Evolutionary conservation across 2,329 filamentous ascomycete species (phyloP).

Genomic region (Ilyonectria mors-panacis): DNA sequence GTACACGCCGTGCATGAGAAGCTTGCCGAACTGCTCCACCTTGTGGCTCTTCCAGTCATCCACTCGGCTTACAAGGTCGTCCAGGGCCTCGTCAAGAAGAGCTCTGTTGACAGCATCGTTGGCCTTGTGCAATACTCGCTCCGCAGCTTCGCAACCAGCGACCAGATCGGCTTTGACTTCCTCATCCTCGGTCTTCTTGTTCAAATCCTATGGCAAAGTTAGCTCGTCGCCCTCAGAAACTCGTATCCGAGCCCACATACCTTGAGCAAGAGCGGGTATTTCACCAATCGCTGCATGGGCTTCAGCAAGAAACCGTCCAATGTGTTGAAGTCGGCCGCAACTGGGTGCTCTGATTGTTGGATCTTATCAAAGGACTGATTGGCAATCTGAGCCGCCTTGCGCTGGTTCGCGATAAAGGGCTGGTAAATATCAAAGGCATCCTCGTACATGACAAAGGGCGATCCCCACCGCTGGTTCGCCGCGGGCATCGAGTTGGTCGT

Average conservation of each 20-base stretch:
- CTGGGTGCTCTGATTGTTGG: conserved; percentile 79
- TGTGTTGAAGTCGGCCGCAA: conserved; percentile 89
- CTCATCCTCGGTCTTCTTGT: conserved; percentile 86
- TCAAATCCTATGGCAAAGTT: conserved; percentile 76
- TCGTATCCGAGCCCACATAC: conserved; percentile 59
- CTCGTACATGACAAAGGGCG: conserved; percentile 87
- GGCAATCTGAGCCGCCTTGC: conserved; percentile 89
- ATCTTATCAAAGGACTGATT: conserved; percentile 91
- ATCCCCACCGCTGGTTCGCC: conserved; percentile 90
- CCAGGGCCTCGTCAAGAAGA: conserved; percentile 84
- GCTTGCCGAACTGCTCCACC: conserved; percentile 90
- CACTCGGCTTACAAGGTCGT: conserved; percentile 85
- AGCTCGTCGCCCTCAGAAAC: conserved; percentile 35
- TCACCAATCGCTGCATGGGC: conserved; percentile 94
- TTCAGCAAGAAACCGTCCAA: conserved; percentile 95
- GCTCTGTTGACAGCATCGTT: conserved; percentile 94
- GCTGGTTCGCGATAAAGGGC: conserved; percentile 97
- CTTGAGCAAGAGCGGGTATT: conserved; percentile 92
- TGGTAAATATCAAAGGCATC: conserved; percentile 94
- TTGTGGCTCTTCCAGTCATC: conserved; percentile 98
- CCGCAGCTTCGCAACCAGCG: conserved; percentile 84
- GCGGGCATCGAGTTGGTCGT: conserved; percentile 90
- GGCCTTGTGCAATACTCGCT: conserved; percentile 84
- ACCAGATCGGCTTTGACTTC: conserved; percentile 80
- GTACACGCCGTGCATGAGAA: conserved; percentile 91